Conservation (phyloP, 106 monocot species). For the Acanthochlamys bracteata region DNA sequence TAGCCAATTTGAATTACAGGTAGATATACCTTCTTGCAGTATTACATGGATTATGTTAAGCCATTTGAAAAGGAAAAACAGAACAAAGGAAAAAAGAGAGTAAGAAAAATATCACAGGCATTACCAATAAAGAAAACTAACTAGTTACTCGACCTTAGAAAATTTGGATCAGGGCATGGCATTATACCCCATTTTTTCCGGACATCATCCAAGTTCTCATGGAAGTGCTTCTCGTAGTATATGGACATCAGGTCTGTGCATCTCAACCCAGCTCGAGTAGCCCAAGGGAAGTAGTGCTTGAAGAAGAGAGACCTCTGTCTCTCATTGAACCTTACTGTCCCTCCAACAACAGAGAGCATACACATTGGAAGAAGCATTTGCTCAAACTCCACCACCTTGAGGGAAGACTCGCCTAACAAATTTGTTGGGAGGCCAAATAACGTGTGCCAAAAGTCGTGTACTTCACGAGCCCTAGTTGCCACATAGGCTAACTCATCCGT, state of each 20-base stretch:
- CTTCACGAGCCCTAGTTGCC: conserved; percentile 85
- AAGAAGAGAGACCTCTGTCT: conserved; percentile 69
- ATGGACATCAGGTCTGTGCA: conserved; percentile 68
- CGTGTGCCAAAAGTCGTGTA: conserved; percentile 93
- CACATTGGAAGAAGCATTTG: conserved; percentile 96
- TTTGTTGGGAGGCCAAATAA: conserved; percentile 84
- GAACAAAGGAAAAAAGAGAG: too few relatives aligned
- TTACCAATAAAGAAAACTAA: too few relatives aligned
- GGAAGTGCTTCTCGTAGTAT: conserved; percentile 86
- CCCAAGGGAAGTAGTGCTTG: conserved; percentile 80
- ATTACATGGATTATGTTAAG: too few relatives aligned
- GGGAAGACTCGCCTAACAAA: conserved; percentile 72
- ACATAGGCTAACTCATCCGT: conserved; percentile 80
- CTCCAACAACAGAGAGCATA: conserved; percentile 75
- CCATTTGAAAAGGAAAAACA: too few relatives aligned
- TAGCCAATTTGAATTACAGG: too few relatives aligned
- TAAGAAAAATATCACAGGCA: too few relatives aligned
- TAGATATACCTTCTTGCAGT: too few relatives aligned
- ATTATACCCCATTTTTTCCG: conserved; percentile 64
- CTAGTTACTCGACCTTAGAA: too few relatives aligned
- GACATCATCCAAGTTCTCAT: conserved; percentile 58
- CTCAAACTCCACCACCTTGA: conserved; percentile 87
- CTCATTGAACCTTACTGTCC: conserved; percentile 68
- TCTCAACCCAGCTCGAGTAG: conserved; percentile 47
- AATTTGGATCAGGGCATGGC: conserved; percentile 39